Base-by-base conservation (phyloP, 2,329 filamentous ascomycete genomes). In the Sporothrix phasma region DNA sequence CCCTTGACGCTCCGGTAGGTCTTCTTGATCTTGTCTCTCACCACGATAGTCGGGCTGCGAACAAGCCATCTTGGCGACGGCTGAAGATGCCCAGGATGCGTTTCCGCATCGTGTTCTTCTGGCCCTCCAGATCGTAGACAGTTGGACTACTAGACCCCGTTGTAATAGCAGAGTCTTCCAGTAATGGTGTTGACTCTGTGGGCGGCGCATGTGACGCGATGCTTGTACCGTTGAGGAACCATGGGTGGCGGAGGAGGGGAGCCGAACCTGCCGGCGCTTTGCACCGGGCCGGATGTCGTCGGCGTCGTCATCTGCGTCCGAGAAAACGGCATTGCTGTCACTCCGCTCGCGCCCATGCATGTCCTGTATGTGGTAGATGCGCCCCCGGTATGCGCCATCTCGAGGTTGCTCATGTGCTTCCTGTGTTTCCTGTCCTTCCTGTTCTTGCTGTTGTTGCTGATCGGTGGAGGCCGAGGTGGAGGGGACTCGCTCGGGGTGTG, bases 121-220 rank as follows among this genome's bases (percentile, higher is more conserved):
- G 81, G 39, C 76, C 74, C 70, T 85, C 81, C n/a, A 83, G 67
- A 66, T 83, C 80, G 63, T 71, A 72, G 15, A 66, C 67, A 7
- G 65, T 34, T 5, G 64, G 64, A n/a, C 39, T 19, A 26, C 24
- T 1, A 11, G 43, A 70, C 69, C 60, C 72, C 68, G 47, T 74
- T 69, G 61, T 69, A 66, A 6, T 71, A 73, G 0, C 76, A 71
- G 56, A 68, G 10, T 10, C 17, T 3, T 73, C 67, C 8, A 85
- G 70, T 11, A 85, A 71, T 13, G 82, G 81, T 1, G 82, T 82
- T 7, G 72, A 72, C 67, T 85, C 82, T 4, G 67, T 70, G 8
- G 66, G 47, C n/a, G n/a, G n/a, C 43, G 29, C 22, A 11, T 15
- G 34, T 17, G 24, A n/a, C 2, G 6, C 10, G n/a, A 7, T 26